These are phyloP conservation scores for Penicillium simplicissimum DNA, from an alignment of 495 filamentous ascomycete genomes.

Conservation along the genomic window DNA sequence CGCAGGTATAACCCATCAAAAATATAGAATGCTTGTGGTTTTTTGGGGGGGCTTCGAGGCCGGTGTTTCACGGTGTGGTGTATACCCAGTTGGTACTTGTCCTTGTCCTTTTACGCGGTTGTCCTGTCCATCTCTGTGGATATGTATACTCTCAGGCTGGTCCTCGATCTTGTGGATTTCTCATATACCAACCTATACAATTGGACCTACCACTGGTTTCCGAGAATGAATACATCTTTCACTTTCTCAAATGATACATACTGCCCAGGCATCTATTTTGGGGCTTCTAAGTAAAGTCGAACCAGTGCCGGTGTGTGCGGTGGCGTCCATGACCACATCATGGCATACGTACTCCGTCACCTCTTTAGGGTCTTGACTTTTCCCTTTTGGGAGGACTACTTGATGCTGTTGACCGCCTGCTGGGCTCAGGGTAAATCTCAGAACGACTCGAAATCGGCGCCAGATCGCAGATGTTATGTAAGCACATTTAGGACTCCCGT, in stretches of 20 bases:
- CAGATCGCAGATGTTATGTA: neutral
- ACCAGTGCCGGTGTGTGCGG: neutral
- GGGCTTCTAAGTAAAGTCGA: neutral
- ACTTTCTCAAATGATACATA: no score
- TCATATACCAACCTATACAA: conserved; percentile 11
- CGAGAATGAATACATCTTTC: conserved; percentile 6
- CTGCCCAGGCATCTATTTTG: neutral
- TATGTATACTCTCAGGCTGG: conserved; percentile 30
- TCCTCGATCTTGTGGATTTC: conserved; percentile 17
- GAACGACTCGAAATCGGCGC: neutral
- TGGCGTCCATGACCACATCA: conserved; percentile 23
- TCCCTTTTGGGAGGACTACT: neutral
- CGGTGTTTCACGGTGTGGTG: conserved; percentile 12
- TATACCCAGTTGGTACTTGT: conserved; percentile 24
- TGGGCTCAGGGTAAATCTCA: neutral
- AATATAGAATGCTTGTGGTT: conserved; percentile 4
- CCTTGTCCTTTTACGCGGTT: conserved; percentile 3
- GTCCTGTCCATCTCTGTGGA: conserved; percentile 12
- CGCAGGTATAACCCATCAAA: neutral
- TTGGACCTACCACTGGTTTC: conserved; percentile 11
- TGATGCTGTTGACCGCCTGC: neutral
- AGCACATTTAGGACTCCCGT: neutral
- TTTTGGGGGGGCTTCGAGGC: neutral
- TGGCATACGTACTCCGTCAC: conserved; percentile 17
- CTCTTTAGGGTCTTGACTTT: neutral